These are phyloP conservation scores for Microdochium paspali DNA, from an alignment of 2,329 filamentous ascomycete species.

Conservation along the genomic window DNA sequence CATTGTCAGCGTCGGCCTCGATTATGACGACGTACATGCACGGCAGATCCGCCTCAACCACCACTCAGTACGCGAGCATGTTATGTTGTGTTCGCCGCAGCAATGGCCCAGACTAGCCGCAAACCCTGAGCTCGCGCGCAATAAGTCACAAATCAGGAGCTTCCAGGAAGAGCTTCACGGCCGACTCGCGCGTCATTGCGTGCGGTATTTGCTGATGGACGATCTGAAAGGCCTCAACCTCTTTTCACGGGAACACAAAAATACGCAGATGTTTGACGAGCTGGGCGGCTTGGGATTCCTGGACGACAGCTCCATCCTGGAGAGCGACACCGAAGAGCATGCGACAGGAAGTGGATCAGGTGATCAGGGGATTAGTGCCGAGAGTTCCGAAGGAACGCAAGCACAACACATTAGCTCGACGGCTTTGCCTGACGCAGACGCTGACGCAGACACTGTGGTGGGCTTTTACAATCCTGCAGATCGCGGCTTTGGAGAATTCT, in stretches of 20 bases:
- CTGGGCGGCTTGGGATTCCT: not conserved
- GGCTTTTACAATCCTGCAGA: not conserved
- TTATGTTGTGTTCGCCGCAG: not conserved
- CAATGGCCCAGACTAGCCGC: not conserved
- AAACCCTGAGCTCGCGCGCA: not conserved
- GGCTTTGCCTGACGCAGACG: too few species aligned
- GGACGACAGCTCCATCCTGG: not conserved
- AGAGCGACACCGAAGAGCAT: not conserved
- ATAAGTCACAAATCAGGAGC: not conserved
- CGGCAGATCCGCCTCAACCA: not conserved
- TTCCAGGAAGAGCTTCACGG: not conserved
- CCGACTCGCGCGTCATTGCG: not conserved
- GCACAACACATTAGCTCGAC: too few species aligned
- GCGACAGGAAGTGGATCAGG: not conserved
- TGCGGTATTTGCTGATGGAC: not conserved
- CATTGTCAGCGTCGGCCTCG: not conserved
- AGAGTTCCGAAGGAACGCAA: too few species aligned
- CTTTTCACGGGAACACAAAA: not conserved
- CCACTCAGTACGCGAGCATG: not conserved
- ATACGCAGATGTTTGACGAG: not conserved
- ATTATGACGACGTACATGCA: not conserved
- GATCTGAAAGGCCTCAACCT: not conserved
- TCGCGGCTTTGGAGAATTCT: not conserved
- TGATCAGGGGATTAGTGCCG: not conserved
- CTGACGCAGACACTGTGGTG: not conserved